Percentiles rank a stretch among this genome's conserved stretches.
Evolutionary conservation across 805 yeast genomes (phyloP).

Genomic region (Metschnikowia santaceciliae): DNA sequence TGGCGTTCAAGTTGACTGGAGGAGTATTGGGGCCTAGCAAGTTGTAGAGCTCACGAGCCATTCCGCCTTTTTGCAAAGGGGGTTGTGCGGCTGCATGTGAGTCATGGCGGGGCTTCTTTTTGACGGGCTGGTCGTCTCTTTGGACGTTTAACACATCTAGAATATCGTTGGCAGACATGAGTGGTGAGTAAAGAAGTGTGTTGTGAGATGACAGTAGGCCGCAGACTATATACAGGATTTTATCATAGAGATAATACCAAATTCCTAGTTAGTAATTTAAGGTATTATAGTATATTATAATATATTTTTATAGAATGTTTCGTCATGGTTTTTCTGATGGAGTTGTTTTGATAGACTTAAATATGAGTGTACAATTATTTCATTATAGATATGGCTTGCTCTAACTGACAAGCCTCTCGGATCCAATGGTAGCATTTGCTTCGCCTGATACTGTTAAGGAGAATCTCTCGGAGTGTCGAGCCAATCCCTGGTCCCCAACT

Average conservation of each 20-base stretch:
- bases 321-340: too few relatives aligned
- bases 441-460: neutral
- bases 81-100: constrained; percentile 4
- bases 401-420: too few relatives aligned
- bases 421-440: neutral
- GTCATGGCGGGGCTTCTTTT: constrained; percentile 36
- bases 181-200: neutral
- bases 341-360: too few relatives aligned
- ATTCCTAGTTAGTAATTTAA: too few relatives aligned
- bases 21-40: constrained; percentile 91
- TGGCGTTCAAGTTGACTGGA: constrained; percentile 46
- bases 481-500: constrained; percentile 95
- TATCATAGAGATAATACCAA: neutral
- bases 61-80: constrained; percentile 47
- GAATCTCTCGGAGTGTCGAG: constrained; percentile 42
- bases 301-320: too few relatives aligned
- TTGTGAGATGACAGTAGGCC: neutral
- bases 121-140: constrained; percentile 42
- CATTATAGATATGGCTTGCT: too few relatives aligned
- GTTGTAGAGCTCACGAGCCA: constrained; percentile 85
- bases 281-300: too few relatives aligned
- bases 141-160: constrained; percentile 74
- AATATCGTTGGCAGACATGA: constrained; percentile 49
- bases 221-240: neutral
- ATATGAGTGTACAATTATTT: too few relatives aligned